phyloP scores from a whole-genome alignment of 192 early-diverging fungal species.

The Coemansia furcata region DNA sequence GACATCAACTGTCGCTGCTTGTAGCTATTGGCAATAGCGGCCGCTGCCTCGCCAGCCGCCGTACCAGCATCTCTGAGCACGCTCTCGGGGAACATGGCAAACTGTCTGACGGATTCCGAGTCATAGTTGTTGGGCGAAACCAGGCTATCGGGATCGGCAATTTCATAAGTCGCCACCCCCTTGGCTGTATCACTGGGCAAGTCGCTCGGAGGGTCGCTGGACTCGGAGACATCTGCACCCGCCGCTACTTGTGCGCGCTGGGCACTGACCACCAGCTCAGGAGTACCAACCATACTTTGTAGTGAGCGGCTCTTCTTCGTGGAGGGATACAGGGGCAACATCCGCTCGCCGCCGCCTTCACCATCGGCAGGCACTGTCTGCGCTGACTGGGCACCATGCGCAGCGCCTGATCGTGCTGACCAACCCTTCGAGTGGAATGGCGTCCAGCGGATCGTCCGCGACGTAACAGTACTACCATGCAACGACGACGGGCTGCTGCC shows the following conservation, averaged over 20 bases:
- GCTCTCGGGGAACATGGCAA: conserved; percentile 35
- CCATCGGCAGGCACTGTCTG: neutral
- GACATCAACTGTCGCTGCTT: conserved; percentile 2
- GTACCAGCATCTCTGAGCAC: neutral
- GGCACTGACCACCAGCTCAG: neutral
- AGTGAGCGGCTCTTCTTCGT: neutral
- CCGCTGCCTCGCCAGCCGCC: neutral
- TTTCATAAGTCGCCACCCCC: neutral
- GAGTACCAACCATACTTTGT: neutral
- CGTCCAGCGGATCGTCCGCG: conserved; percentile 13
- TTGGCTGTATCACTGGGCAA: neutral
- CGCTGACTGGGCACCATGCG: neutral
- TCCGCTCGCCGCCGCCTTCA: neutral
- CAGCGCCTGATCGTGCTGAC: neutral
- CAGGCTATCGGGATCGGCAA: neutral
- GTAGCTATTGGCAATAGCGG: neutral
- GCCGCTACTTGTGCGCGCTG: neutral
- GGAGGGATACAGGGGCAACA: neutral
- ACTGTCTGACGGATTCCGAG: conserved; percentile 3
- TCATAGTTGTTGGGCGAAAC: conserved; percentile 17
- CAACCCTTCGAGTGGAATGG: conserved; percentile 7
- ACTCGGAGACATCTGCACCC: neutral
- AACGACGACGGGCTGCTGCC: neutral
- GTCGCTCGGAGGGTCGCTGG: neutral
- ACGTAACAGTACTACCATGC: neutral